These are phyloP conservation scores for Ilex paraguariensis DNA, from an alignment of 305 asterid species.

Conservation along the genomic window DNA sequence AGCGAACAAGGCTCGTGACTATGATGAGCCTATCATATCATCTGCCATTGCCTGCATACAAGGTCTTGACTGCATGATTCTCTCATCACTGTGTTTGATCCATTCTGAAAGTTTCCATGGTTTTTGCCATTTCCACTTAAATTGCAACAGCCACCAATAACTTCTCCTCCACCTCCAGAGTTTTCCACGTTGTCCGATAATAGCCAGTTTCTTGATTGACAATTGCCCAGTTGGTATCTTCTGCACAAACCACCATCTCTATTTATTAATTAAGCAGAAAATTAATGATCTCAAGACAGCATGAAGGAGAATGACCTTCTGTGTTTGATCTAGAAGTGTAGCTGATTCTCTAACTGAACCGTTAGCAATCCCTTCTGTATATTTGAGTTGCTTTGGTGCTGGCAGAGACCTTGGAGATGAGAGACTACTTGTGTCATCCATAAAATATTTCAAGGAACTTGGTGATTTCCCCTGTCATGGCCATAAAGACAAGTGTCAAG, in stretches of 20 bases:
- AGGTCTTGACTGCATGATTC: not conserved
- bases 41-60: not conserved
- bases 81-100: not conserved
- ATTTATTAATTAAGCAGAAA: not conserved
- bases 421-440: too few relatives aligned
- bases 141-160: not conserved
- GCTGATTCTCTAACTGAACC: too few relatives aligned
- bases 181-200: not conserved
- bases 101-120: not conserved
- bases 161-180: constrained; percentile 1
- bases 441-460: too few relatives aligned
- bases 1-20: too few relatives aligned
- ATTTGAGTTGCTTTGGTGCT: too few relatives aligned
- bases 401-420: too few relatives aligned
- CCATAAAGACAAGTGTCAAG: too few relatives aligned
- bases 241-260: not conserved
- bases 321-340: too few relatives aligned
- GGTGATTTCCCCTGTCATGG: too few relatives aligned
- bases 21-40: too few relatives aligned
- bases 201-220: not conserved
- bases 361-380: too few relatives aligned
- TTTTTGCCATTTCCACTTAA: constrained; percentile 2
- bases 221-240: not conserved
- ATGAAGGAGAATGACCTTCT: not conserved
- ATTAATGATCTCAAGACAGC: not conserved